These are phyloP conservation scores for Penicillium griseofulvum DNA, from an alignment of 2,329 filamentous ascomycete species.

Conservation along the genomic window DNA sequence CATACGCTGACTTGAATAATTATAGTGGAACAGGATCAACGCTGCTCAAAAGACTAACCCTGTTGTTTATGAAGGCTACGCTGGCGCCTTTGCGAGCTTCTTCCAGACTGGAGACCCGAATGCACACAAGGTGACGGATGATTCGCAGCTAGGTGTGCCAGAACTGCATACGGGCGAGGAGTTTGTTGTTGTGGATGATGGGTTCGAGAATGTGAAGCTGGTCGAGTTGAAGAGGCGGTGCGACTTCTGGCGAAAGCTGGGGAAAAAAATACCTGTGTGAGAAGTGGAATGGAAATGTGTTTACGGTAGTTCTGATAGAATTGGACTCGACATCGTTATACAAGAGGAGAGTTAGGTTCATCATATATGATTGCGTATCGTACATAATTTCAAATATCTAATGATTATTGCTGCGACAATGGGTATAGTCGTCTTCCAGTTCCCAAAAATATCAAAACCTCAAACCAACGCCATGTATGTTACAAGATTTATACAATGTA, in stretches of 20 bases:
- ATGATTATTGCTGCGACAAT: constrained; percentile 8
- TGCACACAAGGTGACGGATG: constrained; percentile 53
- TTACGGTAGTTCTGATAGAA: background rate
- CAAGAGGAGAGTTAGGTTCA: constrained; percentile 6
- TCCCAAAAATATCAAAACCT: constrained; percentile 7
- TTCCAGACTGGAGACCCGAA: constrained; percentile 61
- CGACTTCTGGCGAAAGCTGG: constrained; percentile 53
- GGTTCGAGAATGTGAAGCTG: constrained; percentile 45
- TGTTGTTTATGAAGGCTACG: constrained; percentile 56
- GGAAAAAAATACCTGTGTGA: constrained; percentile 48
- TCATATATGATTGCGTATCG: constrained; percentile 10
- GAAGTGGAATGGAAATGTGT: background rate
- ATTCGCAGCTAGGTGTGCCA: constrained; percentile 45
- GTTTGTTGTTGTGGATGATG: constrained; percentile 51
- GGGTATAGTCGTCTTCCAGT: constrained; percentile 17
- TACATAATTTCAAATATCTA: constrained; percentile 10
- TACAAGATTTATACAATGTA: constrained; percentile 19
- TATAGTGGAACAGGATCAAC: constrained; percentile 58
- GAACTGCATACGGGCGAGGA: constrained; percentile 43
- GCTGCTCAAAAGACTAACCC: constrained; percentile 52
- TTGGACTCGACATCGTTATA: background rate
- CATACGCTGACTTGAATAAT: background rate
- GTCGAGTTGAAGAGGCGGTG: constrained; percentile 49
- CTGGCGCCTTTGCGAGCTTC: constrained; percentile 60
- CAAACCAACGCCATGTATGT: constrained; percentile 19